These are phyloP conservation scores for Ophiostoma himal-ulmi DNA, from an alignment of 2,329 filamentous ascomycete genomes.

Conservation along the genomic window DNA sequence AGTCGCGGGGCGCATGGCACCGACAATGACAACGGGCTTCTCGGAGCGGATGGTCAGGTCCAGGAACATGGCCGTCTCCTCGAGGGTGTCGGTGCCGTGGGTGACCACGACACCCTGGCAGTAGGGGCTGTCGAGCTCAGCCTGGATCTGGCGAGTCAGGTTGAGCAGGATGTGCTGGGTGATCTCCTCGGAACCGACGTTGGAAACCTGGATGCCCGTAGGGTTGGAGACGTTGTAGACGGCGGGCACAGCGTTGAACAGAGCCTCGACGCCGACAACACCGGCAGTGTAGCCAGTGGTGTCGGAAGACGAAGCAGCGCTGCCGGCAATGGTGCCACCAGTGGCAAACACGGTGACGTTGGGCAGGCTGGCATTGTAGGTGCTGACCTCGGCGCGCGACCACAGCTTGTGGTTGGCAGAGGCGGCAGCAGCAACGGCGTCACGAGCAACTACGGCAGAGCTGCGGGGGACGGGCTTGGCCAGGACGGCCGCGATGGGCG, in stretches of 20 bases:
- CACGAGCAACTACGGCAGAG: neutral
- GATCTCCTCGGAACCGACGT: conserved; percentile 44
- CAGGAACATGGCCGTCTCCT: conserved; percentile 59
- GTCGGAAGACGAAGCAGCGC: conserved; percentile 33
- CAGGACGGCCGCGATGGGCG: conserved; percentile 14
- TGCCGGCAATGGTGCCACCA: conserved; percentile 53
- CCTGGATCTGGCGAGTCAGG: conserved; percentile 44
- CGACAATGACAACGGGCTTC: conserved; percentile 56
- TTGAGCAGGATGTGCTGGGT: conserved; percentile 45
- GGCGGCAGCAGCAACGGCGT: neutral
- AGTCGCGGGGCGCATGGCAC: conserved; percentile 58
- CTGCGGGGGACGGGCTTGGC: neutral
- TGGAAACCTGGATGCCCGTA: conserved; percentile 47
- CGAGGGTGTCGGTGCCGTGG: conserved; percentile 60
- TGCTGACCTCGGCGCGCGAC: conserved; percentile 5
- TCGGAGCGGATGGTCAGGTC: conserved; percentile 50
- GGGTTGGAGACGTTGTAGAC: conserved; percentile 51
- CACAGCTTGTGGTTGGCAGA: conserved; percentile 1
- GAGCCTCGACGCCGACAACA: conserved; percentile 43
- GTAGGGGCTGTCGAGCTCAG: conserved; percentile 36
- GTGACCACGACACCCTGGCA: conserved; percentile 52
- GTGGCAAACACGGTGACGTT: conserved; percentile 54
- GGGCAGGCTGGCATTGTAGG: conserved; percentile 35
- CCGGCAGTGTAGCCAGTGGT: conserved; percentile 41
- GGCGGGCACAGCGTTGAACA: conserved; percentile 51